Percentiles rank a stretch among this genome's conserved stretches.
These are phyloP conservation scores for Colletotrichum caudatum DNA, from an alignment of 2,329 filamentous ascomycete species.

Conservation along the genomic window DNA sequence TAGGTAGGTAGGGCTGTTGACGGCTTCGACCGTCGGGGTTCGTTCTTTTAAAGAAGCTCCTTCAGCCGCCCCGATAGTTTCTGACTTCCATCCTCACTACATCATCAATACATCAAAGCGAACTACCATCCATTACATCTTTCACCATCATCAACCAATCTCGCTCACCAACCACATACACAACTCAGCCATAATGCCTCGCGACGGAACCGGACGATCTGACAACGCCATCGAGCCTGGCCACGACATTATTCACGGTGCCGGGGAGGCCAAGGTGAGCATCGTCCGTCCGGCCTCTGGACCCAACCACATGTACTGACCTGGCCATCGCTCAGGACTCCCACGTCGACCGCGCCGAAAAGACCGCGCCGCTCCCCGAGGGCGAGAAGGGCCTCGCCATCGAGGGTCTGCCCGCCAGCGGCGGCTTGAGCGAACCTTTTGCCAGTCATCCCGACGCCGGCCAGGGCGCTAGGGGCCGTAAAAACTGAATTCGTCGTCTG, in stretches of 20 bases:
- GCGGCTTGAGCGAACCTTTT: slow-evolving; percentile 58
- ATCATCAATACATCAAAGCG: not conserved
- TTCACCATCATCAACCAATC: not conserved
- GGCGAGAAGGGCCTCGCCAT: slow-evolving; percentile 58
- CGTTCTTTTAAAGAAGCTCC: not conserved
- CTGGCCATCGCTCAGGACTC: not conserved
- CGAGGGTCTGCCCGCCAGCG: slow-evolving; percentile 56
- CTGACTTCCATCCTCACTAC: not conserved
- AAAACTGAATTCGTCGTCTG: not conserved
- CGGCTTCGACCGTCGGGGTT: not conserved
- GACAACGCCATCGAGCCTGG: slow-evolving; percentile 59
- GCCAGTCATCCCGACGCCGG: slow-evolving; percentile 55
- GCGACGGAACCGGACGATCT: slow-evolving; percentile 61
- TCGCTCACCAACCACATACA: not conserved
- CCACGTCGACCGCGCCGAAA: slow-evolving; percentile 61
- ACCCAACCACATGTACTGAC: not conserved
- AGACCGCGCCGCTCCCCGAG: slow-evolving; percentile 62
- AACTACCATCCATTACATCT: not conserved
- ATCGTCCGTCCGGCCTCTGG: not conserved
- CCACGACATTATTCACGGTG: slow-evolving; percentile 60
- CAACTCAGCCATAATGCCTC: slow-evolving; percentile 57
- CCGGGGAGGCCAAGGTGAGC: slow-evolving; percentile 54
- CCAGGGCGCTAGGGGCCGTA: slow-evolving; percentile 52
- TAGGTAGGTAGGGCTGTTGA: not conserved
- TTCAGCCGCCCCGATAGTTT: not conserved